These are phyloP conservation scores for Plasmodium ovale DNA, from an alignment of 169 alveolate species.

Conservation along the genomic window DNA sequence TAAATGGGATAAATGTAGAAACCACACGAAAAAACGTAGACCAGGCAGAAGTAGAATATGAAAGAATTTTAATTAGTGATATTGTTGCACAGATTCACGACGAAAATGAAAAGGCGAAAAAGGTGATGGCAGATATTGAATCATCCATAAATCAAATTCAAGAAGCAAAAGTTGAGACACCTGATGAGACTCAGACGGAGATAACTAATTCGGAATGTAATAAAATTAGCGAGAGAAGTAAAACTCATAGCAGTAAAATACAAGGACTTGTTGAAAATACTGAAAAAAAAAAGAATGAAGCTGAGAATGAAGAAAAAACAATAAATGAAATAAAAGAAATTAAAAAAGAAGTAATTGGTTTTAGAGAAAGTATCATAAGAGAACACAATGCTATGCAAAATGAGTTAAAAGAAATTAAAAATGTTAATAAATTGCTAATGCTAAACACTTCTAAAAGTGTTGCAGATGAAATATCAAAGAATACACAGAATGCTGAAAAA, in stretches of 20 bases:
- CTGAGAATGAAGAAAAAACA: background rate
- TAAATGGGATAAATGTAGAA: no score
- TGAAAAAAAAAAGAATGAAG: background rate
- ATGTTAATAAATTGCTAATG: background rate
- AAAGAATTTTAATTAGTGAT: constrained; percentile 5
- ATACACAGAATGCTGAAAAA: background rate
- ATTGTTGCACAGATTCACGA: background rate
- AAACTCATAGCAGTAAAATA: background rate
- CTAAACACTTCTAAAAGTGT: background rate
- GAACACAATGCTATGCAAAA: constrained; percentile 1
- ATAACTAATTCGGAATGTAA: background rate
- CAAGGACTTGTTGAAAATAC: background rate
- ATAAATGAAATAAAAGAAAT: constrained; percentile 3
- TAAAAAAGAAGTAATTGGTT: background rate
- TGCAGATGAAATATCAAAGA: background rate
- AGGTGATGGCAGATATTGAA: background rate
- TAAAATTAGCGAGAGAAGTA: background rate
- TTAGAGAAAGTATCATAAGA: background rate
- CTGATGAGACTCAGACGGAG: background rate
- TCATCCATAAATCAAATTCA: background rate
- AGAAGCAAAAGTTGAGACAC: background rate
- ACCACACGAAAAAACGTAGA: background rate
- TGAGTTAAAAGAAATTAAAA: background rate
- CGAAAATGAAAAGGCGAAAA: background rate
- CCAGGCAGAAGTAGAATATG: background rate